Percentiles rank a stretch among this genome's conserved stretches.
These are phyloP conservation scores for Rhodotorula sp. DNA, from an alignment of 1,284 basidiomycete genomes.

Conservation along the genomic window DNA sequence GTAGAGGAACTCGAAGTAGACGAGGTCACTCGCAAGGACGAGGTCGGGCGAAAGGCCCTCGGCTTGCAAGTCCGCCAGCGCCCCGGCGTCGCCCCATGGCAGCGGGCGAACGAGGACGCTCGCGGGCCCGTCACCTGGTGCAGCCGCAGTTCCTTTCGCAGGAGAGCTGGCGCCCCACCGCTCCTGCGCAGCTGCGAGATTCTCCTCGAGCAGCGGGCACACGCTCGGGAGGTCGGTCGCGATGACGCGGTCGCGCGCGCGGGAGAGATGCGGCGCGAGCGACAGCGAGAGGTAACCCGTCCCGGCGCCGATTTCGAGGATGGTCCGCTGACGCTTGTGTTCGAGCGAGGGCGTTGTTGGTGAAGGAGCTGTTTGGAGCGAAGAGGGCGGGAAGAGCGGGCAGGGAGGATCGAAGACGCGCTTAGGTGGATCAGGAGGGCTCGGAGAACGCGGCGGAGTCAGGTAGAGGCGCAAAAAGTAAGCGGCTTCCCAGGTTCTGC, in stretches of 20 bases:
- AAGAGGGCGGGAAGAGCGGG: constrained; percentile 44
- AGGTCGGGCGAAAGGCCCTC: constrained; percentile 6
- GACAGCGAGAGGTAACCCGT: constrained; percentile 64
- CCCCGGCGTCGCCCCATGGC: constrained; percentile 63
- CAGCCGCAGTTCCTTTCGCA: neutral
- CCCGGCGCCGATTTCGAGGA: constrained; percentile 72
- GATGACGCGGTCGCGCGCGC: constrained; percentile 55
- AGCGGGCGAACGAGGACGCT: constrained; percentile 58
- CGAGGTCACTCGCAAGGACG: constrained; percentile 49
- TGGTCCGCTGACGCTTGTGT: constrained; percentile 16
- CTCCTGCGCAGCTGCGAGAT: constrained; percentile 50
- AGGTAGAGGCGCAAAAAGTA: constrained; percentile 64
- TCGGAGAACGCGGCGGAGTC: constrained; percentile 36
- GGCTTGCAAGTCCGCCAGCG: constrained; percentile 48
- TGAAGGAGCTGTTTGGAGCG: neutral
- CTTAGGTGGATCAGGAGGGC: constrained; percentile 39
- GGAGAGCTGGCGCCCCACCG: neutral
- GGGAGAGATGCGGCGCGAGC: constrained; percentile 50
- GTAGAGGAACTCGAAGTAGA: constrained; percentile 73
- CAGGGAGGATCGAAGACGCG: constrained; percentile 65
- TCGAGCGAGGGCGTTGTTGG: no score
- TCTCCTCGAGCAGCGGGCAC: constrained; percentile 62
- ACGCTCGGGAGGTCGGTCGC: constrained; percentile 72
- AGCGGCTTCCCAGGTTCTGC: constrained; percentile 66
- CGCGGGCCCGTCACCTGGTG: neutral